Evolutionary conservation across 164 flowering plant species (phyloP).

Genomic region (Macadamia tetraphylla): DNA sequence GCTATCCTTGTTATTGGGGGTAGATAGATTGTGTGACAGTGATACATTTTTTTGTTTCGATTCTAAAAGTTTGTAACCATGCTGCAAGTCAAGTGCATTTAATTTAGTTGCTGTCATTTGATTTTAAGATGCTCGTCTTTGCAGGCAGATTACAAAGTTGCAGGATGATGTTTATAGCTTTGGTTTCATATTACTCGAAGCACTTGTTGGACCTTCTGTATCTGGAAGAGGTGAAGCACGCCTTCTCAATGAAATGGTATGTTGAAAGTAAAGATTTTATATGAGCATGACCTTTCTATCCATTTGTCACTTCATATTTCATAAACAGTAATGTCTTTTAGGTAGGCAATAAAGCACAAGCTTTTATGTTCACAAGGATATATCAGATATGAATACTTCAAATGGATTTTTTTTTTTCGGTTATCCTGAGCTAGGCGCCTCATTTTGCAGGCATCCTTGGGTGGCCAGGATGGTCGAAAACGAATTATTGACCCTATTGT

Average conservation of each 20-base stretch:
- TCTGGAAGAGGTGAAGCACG: conserved; percentile 65
- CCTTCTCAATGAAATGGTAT: conserved; percentile 81
- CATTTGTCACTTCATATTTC: neutral
- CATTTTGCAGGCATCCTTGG: conserved; percentile 65
- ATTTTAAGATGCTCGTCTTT: conserved; percentile 8
- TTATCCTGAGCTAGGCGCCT: neutral
- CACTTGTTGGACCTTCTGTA: conserved; percentile 68
- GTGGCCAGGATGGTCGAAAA: conserved; percentile 75
- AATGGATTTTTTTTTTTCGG: no score
- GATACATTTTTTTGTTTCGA: no score
- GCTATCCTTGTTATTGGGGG: no score
- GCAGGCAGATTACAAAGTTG: conserved; percentile 36
- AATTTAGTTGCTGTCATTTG: no score
- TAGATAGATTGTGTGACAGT: neutral
- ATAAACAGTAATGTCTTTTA: neutral
- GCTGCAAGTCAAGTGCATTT: neutral
- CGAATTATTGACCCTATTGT: conserved; percentile 79
- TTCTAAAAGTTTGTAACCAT: neutral
- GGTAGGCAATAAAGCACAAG: neutral
- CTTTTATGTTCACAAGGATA: neutral
- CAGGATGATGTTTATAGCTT: conserved; percentile 88
- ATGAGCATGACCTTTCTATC: neutral
- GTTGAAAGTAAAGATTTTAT: neutral
- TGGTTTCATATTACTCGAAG: conserved; percentile 78
- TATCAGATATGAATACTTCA: no score